phyloP scores from a whole-genome alignment of 1,139 yeast genomes.

The Protomyces arabidopsidicola region DNA sequence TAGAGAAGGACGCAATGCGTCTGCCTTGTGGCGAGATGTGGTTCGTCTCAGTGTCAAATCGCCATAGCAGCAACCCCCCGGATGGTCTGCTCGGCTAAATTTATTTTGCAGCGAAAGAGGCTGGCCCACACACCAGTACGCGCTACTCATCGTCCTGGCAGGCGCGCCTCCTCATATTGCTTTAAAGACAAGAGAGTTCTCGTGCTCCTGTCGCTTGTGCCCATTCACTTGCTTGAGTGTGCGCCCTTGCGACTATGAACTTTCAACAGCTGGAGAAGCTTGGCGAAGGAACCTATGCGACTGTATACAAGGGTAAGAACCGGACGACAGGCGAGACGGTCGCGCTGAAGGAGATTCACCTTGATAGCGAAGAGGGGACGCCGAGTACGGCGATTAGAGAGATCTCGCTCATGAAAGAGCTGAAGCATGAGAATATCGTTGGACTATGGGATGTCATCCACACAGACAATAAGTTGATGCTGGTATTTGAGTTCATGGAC shows the following conservation, averaged over 20 bases:
- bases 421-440: conserved; percentile 90
- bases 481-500: conserved; percentile 83
- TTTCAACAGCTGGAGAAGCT: conserved; percentile 31
- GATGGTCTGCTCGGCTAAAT: too few relatives aligned
- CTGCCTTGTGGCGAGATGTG: too few relatives aligned
- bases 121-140: too few relatives aligned
- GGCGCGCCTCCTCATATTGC: too few relatives aligned
- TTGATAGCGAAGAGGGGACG: conserved; percentile 88
- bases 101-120: too few relatives aligned
- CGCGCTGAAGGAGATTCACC: conserved; percentile 87
- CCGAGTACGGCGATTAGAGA: conserved; percentile 98
- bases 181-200: too few relatives aligned
- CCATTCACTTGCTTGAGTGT: not conserved
- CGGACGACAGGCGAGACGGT: conserved; percentile 87
- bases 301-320: conserved; percentile 93
- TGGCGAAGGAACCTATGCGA: conserved; percentile 79
- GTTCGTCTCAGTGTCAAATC: too few relatives aligned
- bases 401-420: conserved; percentile 91
- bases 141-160: too few relatives aligned
- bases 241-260: not conserved
- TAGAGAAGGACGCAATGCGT: too few relatives aligned
- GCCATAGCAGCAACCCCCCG: too few relatives aligned
- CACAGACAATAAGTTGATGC: conserved; percentile 87
- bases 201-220: too few relatives aligned
- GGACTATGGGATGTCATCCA: conserved; percentile 92